Conservation (phyloP, 805 yeast species). For the Saccharomyces mikatae region DNA sequence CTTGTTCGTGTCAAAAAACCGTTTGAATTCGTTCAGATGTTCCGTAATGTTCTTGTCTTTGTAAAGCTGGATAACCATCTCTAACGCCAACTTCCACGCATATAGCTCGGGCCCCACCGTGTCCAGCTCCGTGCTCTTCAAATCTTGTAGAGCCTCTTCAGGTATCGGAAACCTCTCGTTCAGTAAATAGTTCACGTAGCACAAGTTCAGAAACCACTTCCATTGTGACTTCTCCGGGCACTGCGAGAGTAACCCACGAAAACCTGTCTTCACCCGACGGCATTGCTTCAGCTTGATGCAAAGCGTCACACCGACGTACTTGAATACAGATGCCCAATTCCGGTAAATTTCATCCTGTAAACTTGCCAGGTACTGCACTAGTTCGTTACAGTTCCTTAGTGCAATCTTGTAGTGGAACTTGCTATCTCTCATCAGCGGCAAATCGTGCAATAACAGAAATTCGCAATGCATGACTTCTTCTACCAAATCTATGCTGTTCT, state of each 20-base stretch:
- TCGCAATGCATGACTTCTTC: conserved; percentile 19
- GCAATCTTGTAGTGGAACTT: conserved; percentile 20
- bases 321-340: conserved; percentile 16
- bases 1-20: conserved; percentile 17
- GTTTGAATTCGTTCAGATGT: conserved; percentile 20
- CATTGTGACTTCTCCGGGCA: conserved; percentile 5
- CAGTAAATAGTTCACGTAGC: conserved; percentile 14
- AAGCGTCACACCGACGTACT: conserved; percentile 11
- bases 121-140: conserved; percentile 2
- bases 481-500: conserved; percentile 5
- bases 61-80: conserved; percentile 16
- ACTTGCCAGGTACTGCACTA: conserved; percentile 9
- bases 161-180: conserved; percentile 12
- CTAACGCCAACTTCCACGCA: conserved; percentile 23
- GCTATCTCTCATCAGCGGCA: conserved; percentile 14
- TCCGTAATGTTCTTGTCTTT: conserved; percentile 24
- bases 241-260: conserved; percentile 3
- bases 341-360: background rate
- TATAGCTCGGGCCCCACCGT: conserved; percentile 10
- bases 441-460: conserved; percentile 12
- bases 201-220: conserved; percentile 12
- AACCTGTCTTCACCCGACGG: conserved; percentile 6
- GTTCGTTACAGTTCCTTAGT: conserved; percentile 16
- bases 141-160: conserved; percentile 1
- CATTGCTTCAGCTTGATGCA: conserved; percentile 8